Conservation (phyloP, 371 early-diverging fungal genomes). For the Rhizomucor pusillus region DNA sequence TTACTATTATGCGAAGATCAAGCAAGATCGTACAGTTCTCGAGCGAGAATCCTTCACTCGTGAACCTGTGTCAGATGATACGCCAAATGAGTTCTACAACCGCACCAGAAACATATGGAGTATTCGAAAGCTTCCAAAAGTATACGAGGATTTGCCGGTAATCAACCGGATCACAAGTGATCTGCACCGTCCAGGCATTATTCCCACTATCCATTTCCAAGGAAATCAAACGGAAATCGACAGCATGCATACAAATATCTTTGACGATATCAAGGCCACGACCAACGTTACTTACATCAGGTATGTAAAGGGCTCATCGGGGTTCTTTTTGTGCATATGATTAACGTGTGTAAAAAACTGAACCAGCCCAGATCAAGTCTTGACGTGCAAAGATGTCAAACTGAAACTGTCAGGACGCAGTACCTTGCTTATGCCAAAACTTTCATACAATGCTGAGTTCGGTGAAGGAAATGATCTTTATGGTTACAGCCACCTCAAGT, state of each 20-base stretch:
- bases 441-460: conserved; percentile 33
- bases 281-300: conserved; percentile 19
- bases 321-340: not conserved
- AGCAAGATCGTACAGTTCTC: not conserved
- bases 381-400: conserved; percentile 16
- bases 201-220: conserved; percentile 17
- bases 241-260: conserved; percentile 9
- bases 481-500: conserved; percentile 27
- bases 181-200: conserved; percentile 15
- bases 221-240: conserved; percentile 16
- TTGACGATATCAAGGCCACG: conserved; percentile 4
- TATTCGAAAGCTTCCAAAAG: conserved; percentile 4
- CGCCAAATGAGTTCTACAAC: conserved; percentile 23
- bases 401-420: conserved; percentile 32
- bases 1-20: conserved; percentile 5
- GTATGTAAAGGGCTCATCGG: not conserved
- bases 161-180: conserved; percentile 19
- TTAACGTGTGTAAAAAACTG: not conserved
- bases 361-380: conserved; percentile 15
- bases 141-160: conserved; percentile 11
- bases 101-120: conserved; percentile 7
- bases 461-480: conserved; percentile 17
- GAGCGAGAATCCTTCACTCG: conserved; percentile 11
- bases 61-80: not conserved
- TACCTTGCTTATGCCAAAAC: conserved; percentile 24